Evolutionary conservation across 2,329 filamentous ascomycete genomes (phyloP).

Genomic region (Escovopsis weberi): DNA sequence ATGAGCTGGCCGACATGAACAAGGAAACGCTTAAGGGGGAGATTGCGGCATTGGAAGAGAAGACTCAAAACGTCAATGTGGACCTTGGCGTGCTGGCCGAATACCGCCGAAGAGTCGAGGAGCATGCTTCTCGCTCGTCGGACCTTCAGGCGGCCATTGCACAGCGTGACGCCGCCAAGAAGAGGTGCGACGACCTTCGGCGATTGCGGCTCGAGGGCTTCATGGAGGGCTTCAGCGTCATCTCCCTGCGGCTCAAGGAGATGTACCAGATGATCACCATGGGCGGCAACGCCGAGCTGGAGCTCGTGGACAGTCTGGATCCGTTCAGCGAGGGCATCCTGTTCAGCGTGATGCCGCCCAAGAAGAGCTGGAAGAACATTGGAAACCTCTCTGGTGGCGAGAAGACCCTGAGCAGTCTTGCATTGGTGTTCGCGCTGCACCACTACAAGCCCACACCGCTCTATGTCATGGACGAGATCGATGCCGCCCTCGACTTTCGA

Average conservation of each 20-base stretch:
- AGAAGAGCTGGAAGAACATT: slow-evolving; percentile 99
- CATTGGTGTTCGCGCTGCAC: slow-evolving; percentile 93
- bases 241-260: slow-evolving; percentile 89
- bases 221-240: slow-evolving; percentile 93
- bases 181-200: slow-evolving; percentile 81
- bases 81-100: slow-evolving; percentile 81
- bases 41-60: slow-evolving; percentile 48
- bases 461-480: slow-evolving; percentile 99
- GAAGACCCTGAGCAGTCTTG: slow-evolving; percentile 87
- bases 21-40: slow-evolving; percentile 46
- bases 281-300: slow-evolving; percentile 94
- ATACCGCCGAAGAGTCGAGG: slow-evolving; percentile 73
- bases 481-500: slow-evolving; percentile 91
- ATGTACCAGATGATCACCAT: slow-evolving; percentile 99
- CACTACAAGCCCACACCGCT: slow-evolving; percentile 96
- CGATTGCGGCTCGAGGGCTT: slow-evolving; percentile 86
- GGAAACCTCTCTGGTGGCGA: slow-evolving; percentile 90
- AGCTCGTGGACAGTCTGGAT: slow-evolving; percentile 89
- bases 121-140: slow-evolving; percentile 65
- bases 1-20: slow-evolving; percentile 53
- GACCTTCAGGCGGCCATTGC: slow-evolving; percentile 69
- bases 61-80: slow-evolving; percentile 72
- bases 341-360: slow-evolving; percentile 97
- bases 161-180: slow-evolving; percentile 75
- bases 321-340: slow-evolving; percentile 94